These are phyloP conservation scores for Aspergillus saccharolyticus DNA, from an alignment of 495 filamentous ascomycete species.

Conservation along the genomic window DNA sequence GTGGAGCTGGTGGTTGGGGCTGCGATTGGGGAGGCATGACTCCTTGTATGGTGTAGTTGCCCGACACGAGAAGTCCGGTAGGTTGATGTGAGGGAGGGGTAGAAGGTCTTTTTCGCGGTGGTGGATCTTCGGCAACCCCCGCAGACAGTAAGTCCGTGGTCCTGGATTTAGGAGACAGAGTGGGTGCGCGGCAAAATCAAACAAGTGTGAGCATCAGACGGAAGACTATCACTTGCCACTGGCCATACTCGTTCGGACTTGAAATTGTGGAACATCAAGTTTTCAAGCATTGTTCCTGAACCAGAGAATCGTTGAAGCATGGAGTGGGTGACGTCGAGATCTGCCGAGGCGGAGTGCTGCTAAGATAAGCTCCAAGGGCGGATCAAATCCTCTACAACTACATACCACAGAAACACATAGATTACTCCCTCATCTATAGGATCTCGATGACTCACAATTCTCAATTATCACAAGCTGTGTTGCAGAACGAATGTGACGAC, in stretches of 20 bases:
- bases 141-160: slow-evolving; percentile 2
- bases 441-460: background rate
- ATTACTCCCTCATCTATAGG: too few relatives aligned
- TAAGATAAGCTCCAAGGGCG: background rate
- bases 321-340: background rate
- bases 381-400: too few relatives aligned
- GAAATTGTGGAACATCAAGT: background rate
- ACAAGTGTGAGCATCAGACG: too few relatives aligned
- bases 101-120: background rate
- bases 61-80: background rate
- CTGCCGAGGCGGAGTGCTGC: background rate
- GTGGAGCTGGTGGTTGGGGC: slow-evolving; percentile 1
- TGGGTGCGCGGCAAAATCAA: background rate
- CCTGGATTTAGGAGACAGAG: background rate
- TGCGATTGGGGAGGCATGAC: background rate
- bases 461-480: slow-evolving; percentile 24
- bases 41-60: background rate
- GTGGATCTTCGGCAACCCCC: background rate
- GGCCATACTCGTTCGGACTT: too few relatives aligned
- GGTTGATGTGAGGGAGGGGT: background rate
- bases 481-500: slow-evolving; percentile 15
- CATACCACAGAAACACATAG: too few relatives aligned
- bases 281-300: background rate
- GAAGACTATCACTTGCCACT: too few relatives aligned
- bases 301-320: background rate